Evolutionary conservation across 108 stramenopile species (phyloP).

Genomic region (Conticribra guillardii): DNA sequence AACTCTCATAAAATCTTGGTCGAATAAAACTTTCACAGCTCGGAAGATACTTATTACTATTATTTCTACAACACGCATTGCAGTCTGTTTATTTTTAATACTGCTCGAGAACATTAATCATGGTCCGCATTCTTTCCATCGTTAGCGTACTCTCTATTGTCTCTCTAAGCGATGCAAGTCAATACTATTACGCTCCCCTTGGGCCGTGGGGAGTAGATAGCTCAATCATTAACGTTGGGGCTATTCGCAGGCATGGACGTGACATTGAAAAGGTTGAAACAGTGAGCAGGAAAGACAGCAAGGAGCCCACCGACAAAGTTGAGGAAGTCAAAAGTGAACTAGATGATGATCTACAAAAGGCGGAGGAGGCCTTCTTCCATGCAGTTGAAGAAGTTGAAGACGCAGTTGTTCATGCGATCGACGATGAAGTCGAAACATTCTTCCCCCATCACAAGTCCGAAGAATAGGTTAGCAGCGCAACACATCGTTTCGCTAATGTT

Average conservation of each 20-base stretch:
- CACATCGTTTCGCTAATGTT: not conserved
- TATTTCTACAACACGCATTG: no score
- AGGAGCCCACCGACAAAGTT: conserved; percentile 13
- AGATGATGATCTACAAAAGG: conserved; percentile 34
- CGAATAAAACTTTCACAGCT: no score
- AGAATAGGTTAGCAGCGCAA: conserved; percentile 1
- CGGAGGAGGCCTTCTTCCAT: conserved; percentile 45
- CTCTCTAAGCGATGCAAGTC: not conserved
- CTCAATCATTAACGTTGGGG: conserved; percentile 14
- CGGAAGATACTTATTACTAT: no score
- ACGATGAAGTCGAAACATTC: conserved; percentile 49
- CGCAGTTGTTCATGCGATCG: conserved; percentile 35
- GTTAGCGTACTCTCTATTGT: not conserved
- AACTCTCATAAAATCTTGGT: no score
- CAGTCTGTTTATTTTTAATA: no score
- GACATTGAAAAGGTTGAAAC: conserved; percentile 24
- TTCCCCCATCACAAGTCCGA: conserved; percentile 44
- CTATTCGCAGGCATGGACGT: not conserved
- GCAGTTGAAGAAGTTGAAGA: conserved; percentile 40
- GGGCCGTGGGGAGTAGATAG: conserved; percentile 44
- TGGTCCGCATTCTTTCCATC: conserved; percentile 4
- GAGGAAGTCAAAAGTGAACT: conserved; percentile 25
- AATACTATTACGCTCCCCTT: conserved; percentile 34
- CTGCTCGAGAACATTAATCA: no score
- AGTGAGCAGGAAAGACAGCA: conserved; percentile 11